Base-by-base conservation (phyloP, 148 eudicot species). In the Fallopia convolvulus region DNA sequence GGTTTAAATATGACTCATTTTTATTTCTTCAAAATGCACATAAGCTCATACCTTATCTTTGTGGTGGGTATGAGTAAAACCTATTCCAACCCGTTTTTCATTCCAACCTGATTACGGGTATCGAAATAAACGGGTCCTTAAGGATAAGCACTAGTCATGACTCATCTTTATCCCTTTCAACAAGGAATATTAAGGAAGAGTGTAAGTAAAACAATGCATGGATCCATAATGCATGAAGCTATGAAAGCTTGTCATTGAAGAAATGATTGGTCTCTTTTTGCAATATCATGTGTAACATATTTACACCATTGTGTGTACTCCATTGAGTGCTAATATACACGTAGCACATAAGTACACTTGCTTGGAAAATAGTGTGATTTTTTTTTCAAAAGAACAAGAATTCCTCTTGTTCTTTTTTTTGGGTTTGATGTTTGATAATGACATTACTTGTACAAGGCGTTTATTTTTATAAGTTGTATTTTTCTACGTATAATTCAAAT, bases 391-490 rank as follows among this genome's bases (percentile, higher is more conserved):
- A 26, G 30, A 26, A 26, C 30, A 26, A 26, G 30, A 26, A 26
- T 48, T 10, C 3, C 15, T 48, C 58, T 52, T 52, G 58, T 52
- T 55, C 61, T 30, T 30, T 63, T 26, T 21, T 13, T 63, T 2
- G 32, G 70, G 70, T 11, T 63, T 30, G 70, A 18, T 30, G 70
- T 32, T 55, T 63, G 70, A 63, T 63, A 63, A 63, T 63, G 70
- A 63, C 70, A 58, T 2, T 63, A 32, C 39, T 30, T 63, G 39
- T 3, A 63, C 18, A 63, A 10, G 70, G 70, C 70, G 68, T 61
- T 39, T 9, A 61, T 61, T 61, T 56, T 61, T 23, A 50, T 3
- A 61, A 1, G 17, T 4, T 1, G 17, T 52, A 15, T 20, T 52
- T 15, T 52, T 52, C 58, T 52, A 52, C 39, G 52, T 48, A 48